phyloP scores from a whole-genome alignment of 768 basidiomycete genomes.

The Russula sp. region DNA sequence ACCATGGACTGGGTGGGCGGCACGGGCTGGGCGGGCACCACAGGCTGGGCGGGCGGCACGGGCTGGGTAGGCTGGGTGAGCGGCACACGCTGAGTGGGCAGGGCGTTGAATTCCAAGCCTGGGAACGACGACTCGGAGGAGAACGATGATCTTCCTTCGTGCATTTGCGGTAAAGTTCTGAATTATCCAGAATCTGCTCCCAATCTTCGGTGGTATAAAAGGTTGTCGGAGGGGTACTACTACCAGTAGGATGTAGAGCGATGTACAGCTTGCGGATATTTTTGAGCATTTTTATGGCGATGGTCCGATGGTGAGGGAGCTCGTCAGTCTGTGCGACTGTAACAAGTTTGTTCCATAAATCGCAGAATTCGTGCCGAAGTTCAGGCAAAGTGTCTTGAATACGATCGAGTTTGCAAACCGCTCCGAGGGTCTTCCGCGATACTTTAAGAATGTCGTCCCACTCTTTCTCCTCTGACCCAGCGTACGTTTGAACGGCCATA shows the following conservation, averaged over 20 bases:
- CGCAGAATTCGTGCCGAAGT: constrained; percentile 3
- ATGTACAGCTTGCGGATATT: constrained; percentile 7
- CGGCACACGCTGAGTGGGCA: no score
- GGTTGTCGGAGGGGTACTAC: no score
- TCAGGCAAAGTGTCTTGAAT: not conserved
- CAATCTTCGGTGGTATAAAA: not conserved
- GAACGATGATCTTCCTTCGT: not conserved
- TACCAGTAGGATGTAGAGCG: constrained; percentile 7
- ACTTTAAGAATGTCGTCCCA: no score
- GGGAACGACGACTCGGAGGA: not conserved
- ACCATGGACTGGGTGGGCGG: no score
- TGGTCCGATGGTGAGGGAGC: not conserved
- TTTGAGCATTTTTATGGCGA: not conserved
- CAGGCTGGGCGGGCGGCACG: no score
- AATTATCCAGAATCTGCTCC: not conserved
- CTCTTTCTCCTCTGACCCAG: no score
- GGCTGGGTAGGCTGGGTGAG: no score
- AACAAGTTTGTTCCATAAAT: constrained; percentile 3
- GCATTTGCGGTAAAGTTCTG: not conserved
- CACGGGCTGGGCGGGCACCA: no score
- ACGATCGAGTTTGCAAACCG: not conserved
- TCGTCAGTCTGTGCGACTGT: not conserved
- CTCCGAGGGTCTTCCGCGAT: not conserved
- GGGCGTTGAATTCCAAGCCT: not conserved
- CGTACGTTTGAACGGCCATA: not conserved